These are phyloP conservation scores for Calonectria fujianensis DNA, from an alignment of 2,329 filamentous ascomycete genomes.

Conservation along the genomic window DNA sequence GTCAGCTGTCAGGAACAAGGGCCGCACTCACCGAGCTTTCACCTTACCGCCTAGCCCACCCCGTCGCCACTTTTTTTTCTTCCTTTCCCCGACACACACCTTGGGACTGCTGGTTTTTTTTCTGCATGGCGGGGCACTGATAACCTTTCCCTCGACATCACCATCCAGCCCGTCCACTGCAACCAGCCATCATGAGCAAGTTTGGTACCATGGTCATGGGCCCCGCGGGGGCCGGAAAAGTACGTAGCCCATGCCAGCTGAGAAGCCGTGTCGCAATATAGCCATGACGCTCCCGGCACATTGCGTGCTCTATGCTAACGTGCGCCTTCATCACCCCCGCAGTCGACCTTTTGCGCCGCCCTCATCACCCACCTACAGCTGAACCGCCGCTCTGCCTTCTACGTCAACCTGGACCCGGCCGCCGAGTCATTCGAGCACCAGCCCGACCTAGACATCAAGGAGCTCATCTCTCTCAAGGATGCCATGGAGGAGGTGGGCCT, in stretches of 20 bases:
- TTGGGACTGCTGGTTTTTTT: background rate
- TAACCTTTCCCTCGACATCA: conserved; percentile 23
- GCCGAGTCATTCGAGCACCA: conserved; percentile 94
- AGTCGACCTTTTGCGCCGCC: conserved; percentile 95
- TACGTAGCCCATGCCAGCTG: conserved; percentile 59
- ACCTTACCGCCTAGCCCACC: conserved; percentile 23
- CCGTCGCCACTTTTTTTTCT: conserved; percentile 22
- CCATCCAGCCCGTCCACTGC: conserved; percentile 1
- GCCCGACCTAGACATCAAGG: conserved; percentile 95
- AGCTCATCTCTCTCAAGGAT: conserved; percentile 94
- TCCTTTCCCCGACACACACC: conserved; percentile 18
- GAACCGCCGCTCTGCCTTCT: conserved; percentile 95
- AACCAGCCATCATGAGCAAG: conserved; percentile 82
- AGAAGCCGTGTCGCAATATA: conserved; percentile 33
- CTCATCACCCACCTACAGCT: conserved; percentile 95
- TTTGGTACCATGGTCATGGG: conserved; percentile 97
- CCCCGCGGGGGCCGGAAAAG: conserved; percentile 95
- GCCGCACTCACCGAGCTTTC: conserved; percentile 34
- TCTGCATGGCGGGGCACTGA: conserved; percentile 14
- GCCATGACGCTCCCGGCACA: conserved; percentile 40
- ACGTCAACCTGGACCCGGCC: conserved; percentile 98
- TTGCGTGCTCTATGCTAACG: conserved; percentile 48
- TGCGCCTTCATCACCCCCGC: conserved; percentile 30
- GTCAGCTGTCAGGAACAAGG: conserved; percentile 14
- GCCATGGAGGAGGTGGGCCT: conserved; percentile 96